Evolutionary conservation across 495 filamentous ascomycete genomes (phyloP).

Genomic region (Cryomyces antarcticus): DNA sequence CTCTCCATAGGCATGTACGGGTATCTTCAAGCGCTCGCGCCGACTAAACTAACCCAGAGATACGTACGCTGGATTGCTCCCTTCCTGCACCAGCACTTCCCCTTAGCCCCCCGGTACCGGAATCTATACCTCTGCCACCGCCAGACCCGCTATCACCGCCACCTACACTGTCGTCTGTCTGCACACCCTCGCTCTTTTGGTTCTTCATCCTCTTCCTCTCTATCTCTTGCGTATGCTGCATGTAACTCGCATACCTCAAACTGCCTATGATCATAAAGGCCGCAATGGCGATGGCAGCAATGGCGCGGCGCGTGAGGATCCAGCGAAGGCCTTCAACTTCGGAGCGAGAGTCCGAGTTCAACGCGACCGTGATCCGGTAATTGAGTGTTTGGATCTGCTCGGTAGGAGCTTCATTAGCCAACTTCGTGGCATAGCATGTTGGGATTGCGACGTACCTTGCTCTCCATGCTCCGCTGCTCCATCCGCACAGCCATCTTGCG

Average conservation of each 20-base stretch:
- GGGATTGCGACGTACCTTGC: conserved; percentile 25
- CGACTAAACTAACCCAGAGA: no score
- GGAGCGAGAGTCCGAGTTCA: conserved; percentile 71
- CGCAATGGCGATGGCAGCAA: conserved; percentile 42
- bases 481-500: conserved; percentile 77
- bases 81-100: no score
- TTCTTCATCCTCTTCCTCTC: not conserved
- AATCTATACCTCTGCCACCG: no score
- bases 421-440: not conserved
- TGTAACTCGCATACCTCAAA: conserved; percentile 1
- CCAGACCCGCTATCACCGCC: no score
- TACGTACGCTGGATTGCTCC: no score
- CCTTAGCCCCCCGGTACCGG: no score
- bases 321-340: conserved; percentile 82
- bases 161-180: no score
- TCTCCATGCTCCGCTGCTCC: conserved; percentile 68
- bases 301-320: conserved; percentile 73
- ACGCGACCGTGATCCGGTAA: conserved; percentile 73
- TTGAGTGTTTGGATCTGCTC: conserved; percentile 70
- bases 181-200: no score
- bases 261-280: conserved; percentile 13
- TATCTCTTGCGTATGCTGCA: not conserved
- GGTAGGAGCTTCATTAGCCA: not conserved
- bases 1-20: no score
- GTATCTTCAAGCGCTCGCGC: no score